Evolutionary conservation across 2,329 filamentous ascomycete species (phyloP), one percentile per base, ranked within the genome.

Genomic region (Calycina herbarum): DNA sequence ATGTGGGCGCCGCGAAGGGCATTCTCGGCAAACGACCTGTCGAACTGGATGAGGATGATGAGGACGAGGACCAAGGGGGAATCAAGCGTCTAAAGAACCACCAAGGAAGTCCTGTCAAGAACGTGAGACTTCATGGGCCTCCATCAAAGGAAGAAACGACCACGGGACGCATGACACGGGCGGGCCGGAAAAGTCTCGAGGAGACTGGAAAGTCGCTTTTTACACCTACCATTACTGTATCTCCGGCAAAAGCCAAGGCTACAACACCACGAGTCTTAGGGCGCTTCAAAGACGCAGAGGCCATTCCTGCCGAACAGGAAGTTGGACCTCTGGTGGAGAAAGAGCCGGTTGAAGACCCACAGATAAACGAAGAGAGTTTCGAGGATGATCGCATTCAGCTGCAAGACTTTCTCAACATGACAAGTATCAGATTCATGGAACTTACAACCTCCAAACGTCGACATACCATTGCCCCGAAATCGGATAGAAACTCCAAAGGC

Each of bases 371-470:
- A 57, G 71, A 75, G 29, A 76, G 75, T 27, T 65, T 71, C 33
- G 73, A 74, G 13, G 82, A 84, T 24, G 85, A 89, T 31, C 84
- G 83, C 27, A 93, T 97, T 63, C 90, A 94, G 57, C 82, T 99
- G 2, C 93, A 97, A 72, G 91, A 97, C 62, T 99, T 99, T 78
- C 81, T 99, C 57, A 92, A 96, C 68, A 89, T 97, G 87, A 97
- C 94, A 2, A 96, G 92, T 66, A 97, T 99, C 73, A 92, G 94
- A 63, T 99, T 99, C 79, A 97, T 99, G 91, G 95, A 99, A 76
- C 83, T 99, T 60, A 97, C 90, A n/a, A 97, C 94, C 0, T 97
- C 94, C 1, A 98, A 98, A 77, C 85, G 94, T 70, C 86, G 95
- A 64, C 91, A 96, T 72, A 98, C 94, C 0, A 88, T 90, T 57